phyloP scores from a whole-genome alignment of 306 rosid genomes.

The Cucumis melo region DNA sequence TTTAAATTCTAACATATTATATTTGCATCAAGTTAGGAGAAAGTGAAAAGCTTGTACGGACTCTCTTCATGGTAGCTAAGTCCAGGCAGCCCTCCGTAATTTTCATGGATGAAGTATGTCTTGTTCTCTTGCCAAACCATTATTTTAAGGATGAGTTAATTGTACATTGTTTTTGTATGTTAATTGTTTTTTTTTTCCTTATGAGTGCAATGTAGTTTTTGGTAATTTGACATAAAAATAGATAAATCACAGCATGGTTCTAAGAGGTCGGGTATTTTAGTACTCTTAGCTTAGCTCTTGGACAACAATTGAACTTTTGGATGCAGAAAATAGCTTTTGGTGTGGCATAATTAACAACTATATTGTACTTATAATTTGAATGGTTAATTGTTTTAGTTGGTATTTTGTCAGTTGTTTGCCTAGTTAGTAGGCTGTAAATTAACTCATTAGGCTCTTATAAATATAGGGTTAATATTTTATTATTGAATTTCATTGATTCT shows the following conservation, averaged over 20 bases:
- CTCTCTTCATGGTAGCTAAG: slow-evolving; percentile 83
- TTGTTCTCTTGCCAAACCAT: slow-evolving; percentile 5
- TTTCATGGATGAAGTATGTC: slow-evolving; percentile 84
- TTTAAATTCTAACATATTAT: slow-evolving; percentile 10
- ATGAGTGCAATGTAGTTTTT: neutral
- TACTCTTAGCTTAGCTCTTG: neutral
- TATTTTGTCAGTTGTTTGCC: too few species aligned
- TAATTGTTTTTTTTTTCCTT: neutral
- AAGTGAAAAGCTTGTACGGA: slow-evolving; percentile 88
- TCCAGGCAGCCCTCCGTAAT: slow-evolving; percentile 95
- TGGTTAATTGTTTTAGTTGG: too few species aligned
- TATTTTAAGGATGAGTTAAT: neutral
- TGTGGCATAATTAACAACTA: too few species aligned
- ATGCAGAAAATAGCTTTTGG: neutral
- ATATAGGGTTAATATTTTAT: too few species aligned
- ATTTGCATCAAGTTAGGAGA: slow-evolving; percentile 51
- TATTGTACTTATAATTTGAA: too few species aligned
- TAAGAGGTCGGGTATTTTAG: neutral
- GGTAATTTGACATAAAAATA: neutral
- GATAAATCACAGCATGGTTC: neutral
- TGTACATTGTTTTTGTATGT: neutral
- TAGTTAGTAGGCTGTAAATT: too few species aligned
- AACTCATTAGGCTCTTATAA: too few species aligned
- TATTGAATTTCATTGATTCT: too few species aligned
- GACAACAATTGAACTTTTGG: neutral